A percentile compares a stretch with the other conserved stretches of the same genome.
Conservation (phyloP, 225 moss, liverwort and hornwort genomes). For the Pseudisothecium myosuroides region DNA sequence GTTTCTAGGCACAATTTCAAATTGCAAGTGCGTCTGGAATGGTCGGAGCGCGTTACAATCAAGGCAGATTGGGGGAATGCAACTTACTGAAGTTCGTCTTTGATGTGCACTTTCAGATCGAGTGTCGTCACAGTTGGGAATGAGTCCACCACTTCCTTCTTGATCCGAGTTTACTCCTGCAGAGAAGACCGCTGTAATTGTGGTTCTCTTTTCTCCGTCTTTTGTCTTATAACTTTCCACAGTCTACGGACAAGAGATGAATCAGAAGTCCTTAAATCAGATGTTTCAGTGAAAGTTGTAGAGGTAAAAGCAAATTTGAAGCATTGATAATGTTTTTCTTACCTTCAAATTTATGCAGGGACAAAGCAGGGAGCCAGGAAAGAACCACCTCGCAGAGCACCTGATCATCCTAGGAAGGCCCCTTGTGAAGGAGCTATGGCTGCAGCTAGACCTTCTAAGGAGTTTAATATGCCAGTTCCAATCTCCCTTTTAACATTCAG, state of each 20-base stretch:
- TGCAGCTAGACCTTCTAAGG: background rate
- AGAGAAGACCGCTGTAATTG: background rate
- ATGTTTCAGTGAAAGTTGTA: background rate
- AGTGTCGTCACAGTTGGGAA: slow-evolving; percentile 13
- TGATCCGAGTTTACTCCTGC: slow-evolving; percentile 7
- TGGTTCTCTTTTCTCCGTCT: background rate
- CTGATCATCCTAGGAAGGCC: background rate
- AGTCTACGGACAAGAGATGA: background rate
- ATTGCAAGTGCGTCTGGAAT: background rate
- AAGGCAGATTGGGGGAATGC: background rate
- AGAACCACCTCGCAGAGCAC: background rate
- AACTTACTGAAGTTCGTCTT: slow-evolving; percentile 32
- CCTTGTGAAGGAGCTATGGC: background rate
- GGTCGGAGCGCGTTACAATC: background rate
- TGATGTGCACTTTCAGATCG: slow-evolving; percentile 13
- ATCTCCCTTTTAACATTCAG: background rate
- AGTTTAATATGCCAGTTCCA: background rate
- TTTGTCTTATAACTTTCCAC: too few relatives aligned
- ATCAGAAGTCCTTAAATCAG: background rate
- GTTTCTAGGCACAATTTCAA: background rate
- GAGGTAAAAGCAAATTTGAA: background rate
- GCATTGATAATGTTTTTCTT: background rate
- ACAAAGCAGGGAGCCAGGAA: background rate
- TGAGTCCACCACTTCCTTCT: slow-evolving; percentile 2
- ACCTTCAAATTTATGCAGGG: background rate